Conservation (phyloP, 2,329 filamentous ascomycete species). For the Botrytis squamosa region DNA sequence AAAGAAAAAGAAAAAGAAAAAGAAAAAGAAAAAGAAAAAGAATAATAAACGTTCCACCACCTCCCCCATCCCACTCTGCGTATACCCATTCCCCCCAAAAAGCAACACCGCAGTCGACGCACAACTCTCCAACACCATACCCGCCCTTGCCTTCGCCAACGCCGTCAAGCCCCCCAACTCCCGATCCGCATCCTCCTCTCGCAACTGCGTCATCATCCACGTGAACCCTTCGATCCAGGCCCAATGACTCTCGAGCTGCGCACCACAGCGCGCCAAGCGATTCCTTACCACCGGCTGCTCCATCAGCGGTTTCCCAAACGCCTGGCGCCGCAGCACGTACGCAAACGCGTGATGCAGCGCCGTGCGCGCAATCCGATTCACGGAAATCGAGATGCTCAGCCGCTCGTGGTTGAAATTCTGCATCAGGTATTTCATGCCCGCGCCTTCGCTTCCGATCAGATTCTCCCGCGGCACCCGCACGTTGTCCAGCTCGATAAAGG, state of each 20-base stretch:
- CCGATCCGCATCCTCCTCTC: conserved; percentile 56
- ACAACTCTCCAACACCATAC: conserved; percentile 69
- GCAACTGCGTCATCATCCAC: conserved; percentile 64
- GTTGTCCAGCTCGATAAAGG: not conserved
- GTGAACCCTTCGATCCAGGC: conserved; percentile 72
- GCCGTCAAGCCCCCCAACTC: conserved; percentile 71
- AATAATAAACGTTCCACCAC: conserved; percentile 62
- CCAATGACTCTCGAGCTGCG: conserved; percentile 65
- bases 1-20: not conserved
- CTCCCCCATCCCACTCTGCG: conserved; percentile 67
- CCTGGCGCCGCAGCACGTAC: not conserved
- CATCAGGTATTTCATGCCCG: not conserved
- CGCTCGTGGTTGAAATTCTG: not conserved
- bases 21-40: conserved; percentile 31
- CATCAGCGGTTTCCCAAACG: not conserved
- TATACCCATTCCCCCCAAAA: conserved; percentile 74
- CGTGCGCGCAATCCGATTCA: not conserved
- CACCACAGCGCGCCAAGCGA: not conserved
- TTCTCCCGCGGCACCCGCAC: not conserved
- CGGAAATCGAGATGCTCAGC: not conserved
- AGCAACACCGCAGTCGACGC: conserved; percentile 67
- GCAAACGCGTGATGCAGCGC: not conserved
- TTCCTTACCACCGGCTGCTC: not conserved
- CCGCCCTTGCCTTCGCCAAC: conserved; percentile 69
- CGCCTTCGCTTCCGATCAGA: not conserved